phyloP scores from a whole-genome alignment of 192 early-diverging fungal species.

The Backusella psychrophila region DNA sequence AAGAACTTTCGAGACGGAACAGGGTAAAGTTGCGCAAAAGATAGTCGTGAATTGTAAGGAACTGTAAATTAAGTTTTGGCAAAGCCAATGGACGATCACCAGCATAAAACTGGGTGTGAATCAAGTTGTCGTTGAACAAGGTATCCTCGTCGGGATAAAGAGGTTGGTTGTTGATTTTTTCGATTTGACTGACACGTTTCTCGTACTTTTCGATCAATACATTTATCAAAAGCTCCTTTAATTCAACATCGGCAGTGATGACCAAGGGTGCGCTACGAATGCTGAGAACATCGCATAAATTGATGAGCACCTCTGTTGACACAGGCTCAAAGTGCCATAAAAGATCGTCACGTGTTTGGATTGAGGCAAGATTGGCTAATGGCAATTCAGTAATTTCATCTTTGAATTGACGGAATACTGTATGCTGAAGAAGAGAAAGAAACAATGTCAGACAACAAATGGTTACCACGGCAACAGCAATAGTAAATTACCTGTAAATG shows the following conservation, averaged over 20 bases:
- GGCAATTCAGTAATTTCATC: slow-evolving; percentile 70
- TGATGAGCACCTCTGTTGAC: slow-evolving; percentile 42
- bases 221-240: slow-evolving; percentile 56
- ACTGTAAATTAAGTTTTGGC: slow-evolving; percentile 94
- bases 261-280: slow-evolving; percentile 54
- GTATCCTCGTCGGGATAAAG: slow-evolving; percentile 77
- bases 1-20: slow-evolving; percentile 78
- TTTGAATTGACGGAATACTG: slow-evolving; percentile 69
- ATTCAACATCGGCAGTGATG: slow-evolving; percentile 14
- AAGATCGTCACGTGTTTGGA: slow-evolving; percentile 54
- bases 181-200: slow-evolving; percentile 65
- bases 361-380: slow-evolving; percentile 64
- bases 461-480: neutral
- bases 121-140: slow-evolving; percentile 68
- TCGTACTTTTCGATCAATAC: slow-evolving; percentile 55
- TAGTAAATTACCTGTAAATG: slow-evolving; percentile 56
- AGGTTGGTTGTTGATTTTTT: slow-evolving; percentile 63
- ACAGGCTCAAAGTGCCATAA: slow-evolving; percentile 53
- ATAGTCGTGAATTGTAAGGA: slow-evolving; percentile 90
- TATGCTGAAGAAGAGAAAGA: slow-evolving; percentile 37
- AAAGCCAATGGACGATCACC: slow-evolving; percentile 59
- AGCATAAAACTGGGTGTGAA: slow-evolving; percentile 66
- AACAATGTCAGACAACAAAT: neutral
- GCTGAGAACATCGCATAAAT: slow-evolving; percentile 59
- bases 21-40: slow-evolving; percentile 82